phyloP scores from a whole-genome alignment of 257 asterid genomes.

The Solanum corneliomulleri region DNA sequence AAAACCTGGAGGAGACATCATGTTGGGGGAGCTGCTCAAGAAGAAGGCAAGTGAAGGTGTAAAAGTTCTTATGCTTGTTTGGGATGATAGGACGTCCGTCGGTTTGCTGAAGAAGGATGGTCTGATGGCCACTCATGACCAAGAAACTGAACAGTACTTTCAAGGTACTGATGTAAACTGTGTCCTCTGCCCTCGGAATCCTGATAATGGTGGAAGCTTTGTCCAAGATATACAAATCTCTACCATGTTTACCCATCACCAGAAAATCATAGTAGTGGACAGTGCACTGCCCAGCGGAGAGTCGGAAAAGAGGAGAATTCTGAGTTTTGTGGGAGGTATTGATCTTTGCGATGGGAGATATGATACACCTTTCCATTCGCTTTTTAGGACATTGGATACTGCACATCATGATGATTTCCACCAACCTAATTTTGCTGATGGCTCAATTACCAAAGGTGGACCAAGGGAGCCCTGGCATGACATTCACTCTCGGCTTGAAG shows the following conservation, averaged over 20 bases:
- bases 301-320: slow-evolving; percentile 38
- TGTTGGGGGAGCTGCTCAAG: slow-evolving; percentile 68
- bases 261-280: slow-evolving; percentile 69
- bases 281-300: slow-evolving; percentile 39
- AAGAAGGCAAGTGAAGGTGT: slow-evolving; percentile 75
- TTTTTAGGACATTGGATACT: slow-evolving; percentile 70
- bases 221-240: slow-evolving; percentile 60
- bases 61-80: slow-evolving; percentile 65
- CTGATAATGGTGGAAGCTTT: slow-evolving; percentile 73
- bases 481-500: slow-evolving; percentile 71
- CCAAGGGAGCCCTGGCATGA: slow-evolving; percentile 96
- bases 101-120: slow-evolving; percentile 66
- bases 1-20: slow-evolving; percentile 63
- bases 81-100: slow-evolving; percentile 87
- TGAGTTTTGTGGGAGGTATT: slow-evolving; percentile 82
- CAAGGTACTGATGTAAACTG: slow-evolving; percentile 61
- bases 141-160: slow-evolving; percentile 53
- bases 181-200: slow-evolving; percentile 73
- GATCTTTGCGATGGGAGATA: slow-evolving; percentile 85
- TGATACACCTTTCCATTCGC: slow-evolving; percentile 78
- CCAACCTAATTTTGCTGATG: slow-evolving; percentile 63
- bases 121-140: slow-evolving; percentile 81
- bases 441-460: slow-evolving; percentile 59
- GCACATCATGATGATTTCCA: slow-evolving; percentile 86
- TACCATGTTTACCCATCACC: slow-evolving; percentile 88